Evolutionary conservation across 2,329 filamentous ascomycete genomes (phyloP), one percentile per base, ranked within the genome.

Genomic region (Sporothrix sp.): DNA sequence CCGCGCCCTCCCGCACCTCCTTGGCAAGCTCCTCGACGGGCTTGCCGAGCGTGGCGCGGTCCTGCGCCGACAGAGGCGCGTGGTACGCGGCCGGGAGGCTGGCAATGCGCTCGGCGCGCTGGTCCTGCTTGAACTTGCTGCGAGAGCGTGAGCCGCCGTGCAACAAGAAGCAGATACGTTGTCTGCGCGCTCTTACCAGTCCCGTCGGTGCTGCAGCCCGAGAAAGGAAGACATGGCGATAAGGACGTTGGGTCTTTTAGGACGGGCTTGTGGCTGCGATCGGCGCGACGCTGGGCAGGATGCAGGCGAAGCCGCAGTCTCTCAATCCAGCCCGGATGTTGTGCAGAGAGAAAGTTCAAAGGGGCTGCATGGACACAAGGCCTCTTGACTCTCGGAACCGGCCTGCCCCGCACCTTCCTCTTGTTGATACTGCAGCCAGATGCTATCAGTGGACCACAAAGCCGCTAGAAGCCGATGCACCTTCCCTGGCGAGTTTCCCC

Each of bases 1-100:
- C 71, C 48, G 72, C 68, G 39, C 81, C 76, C n/a, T 78, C 75
- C 28, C 91, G 87, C 3, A 95, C 85, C 68, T 84, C 79, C 54
- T 81, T 68, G 6, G 95, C 89, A 3, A 95, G 78, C 52, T 85
- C 74, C 57, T 84, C 79, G 54, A 96, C 93, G 13, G 87, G 79
- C 54, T 78, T 82, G 53, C 81, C 71, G 51, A 95, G 72, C 49
- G 87, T 83, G 3, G 75, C 70, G 43, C 77, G 75, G 59, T 96
- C 87, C 35, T 72, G 58, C 0, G 72, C 58, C 3, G 81, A 82
- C 55, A 94, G 76, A 2, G 81, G 73, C 16, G 70, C 74, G 51
- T 78, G 81, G 66, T 93, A 95, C 14, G 70, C 64, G 5, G 58
- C 33, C 1, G 75, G 66, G 7, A 96, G 77, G 6, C 74, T 75